A percentile compares a stretch with the other conserved stretches of the same genome.
Conservation (phyloP, 2,329 filamentous ascomycete species). For the Teratosphaeria destructans region DNA sequence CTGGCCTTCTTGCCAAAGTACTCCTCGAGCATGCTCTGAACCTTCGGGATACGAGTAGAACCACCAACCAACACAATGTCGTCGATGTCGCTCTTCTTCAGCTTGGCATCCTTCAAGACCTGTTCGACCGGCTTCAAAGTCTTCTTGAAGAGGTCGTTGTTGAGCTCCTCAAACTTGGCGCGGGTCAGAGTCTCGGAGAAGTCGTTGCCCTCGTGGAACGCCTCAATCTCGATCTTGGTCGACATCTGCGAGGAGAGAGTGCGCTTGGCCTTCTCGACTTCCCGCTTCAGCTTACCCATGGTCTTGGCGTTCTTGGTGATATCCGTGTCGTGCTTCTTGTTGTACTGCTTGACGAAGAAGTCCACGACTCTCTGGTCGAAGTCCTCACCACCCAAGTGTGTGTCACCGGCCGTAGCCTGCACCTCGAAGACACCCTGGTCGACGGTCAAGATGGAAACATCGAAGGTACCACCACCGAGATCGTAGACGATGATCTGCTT, state of each 20-base stretch:
- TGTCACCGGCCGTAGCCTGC: conserved; percentile 98
- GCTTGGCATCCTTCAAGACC: conserved; percentile 95
- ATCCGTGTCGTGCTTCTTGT: conserved; percentile 93
- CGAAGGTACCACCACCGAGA: conserved; percentile 96
- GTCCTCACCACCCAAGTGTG: conserved; percentile 95
- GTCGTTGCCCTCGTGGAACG: conserved; percentile 92
- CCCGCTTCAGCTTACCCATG: conserved; percentile 99
- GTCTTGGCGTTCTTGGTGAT: conserved; percentile 91
- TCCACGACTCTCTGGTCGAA: conserved; percentile 97
- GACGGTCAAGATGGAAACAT: conserved; percentile 96
- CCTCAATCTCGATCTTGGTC: conserved; percentile 67
- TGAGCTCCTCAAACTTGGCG: conserved; percentile 98
- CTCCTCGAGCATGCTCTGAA: conserved; percentile 87
- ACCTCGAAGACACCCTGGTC: conserved; percentile 98
- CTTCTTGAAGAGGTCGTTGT: conserved; percentile 99
- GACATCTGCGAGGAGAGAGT: conserved; percentile 51
- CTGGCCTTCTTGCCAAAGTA: conserved; percentile 97
- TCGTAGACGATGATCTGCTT: conserved; percentile 91
- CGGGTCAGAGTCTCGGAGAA: conserved; percentile 97
- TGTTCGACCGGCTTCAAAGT: conserved; percentile 97
- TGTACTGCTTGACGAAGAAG: conserved; percentile 93
- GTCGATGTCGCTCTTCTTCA: conserved; percentile 89
- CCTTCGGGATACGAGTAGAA: conserved; percentile 98
- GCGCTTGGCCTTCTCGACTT: conserved; percentile 99
- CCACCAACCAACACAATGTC: conserved; percentile 98